Evolutionary conservation across 2,329 filamentous ascomycete genomes (phyloP), one percentile per base, ranked within the genome.

Genomic region (Colletotrichum trifolii): DNA sequence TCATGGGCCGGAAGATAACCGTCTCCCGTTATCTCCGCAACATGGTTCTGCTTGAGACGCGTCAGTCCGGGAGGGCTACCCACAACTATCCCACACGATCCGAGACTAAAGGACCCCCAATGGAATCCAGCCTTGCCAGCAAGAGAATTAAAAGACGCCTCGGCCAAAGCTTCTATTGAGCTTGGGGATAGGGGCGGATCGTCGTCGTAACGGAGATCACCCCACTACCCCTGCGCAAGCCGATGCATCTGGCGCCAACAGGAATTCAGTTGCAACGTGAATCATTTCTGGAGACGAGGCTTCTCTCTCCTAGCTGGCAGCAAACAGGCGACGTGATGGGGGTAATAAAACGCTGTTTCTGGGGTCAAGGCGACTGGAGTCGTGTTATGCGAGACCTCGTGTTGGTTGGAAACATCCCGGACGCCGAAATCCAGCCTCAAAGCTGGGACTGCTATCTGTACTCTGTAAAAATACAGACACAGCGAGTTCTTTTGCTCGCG

Each of bases 201-300:
- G 43, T 60, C 56, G 46, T 64, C 56, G 61, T 25, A 45, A 60
- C 43, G 61, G 36, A 55, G 43, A 64, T 61, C 61, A 50, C 45
- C 38, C 57, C 61, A 64, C 57, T 34, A 46, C 48, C 42, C 47
- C 25, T 15, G 54, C 36, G 43, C 46, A 45, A 34, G 33, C 33
- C 12, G 46, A 35, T 39, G 25, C 38, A 40, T 40, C 38, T 40
- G 6, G 38, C 9, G 25, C 25, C 25, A 40, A 10, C 38, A 40
- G 38, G 2, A 40, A 10, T 40, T 6, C 38, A 40, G 9, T 13
- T 10, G 38, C 38, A 40, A 3, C 9, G 6, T 40, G 38, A 8
- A 40, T 40, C 6, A 13, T 40, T 9, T 40, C 38, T 40, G 6
- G 38, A 10, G 38, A 10, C 13, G 13, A 40, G 13, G 9, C 13